Evolutionary conservation across 768 basidiomycete species (phyloP).

Genomic region (Tubosaeta sp.): DNA sequence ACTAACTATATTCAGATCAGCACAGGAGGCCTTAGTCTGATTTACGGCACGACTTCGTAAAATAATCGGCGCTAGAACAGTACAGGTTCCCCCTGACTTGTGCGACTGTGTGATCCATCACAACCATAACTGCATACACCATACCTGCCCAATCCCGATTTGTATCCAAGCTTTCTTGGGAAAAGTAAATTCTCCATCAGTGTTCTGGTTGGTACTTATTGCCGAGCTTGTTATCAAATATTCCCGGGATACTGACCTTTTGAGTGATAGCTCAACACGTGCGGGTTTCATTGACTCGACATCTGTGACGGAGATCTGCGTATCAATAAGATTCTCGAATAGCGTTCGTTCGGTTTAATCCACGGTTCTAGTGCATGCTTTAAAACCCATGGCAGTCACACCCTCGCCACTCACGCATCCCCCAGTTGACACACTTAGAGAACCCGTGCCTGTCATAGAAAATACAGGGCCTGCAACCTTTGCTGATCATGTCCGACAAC

Average conservation of each 20-base stretch:
- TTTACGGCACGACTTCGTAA: background rate
- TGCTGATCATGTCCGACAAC: conserved; percentile 1
- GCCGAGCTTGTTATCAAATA: background rate
- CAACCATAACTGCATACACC: background rate
- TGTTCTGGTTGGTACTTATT: background rate
- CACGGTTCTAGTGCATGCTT: background rate
- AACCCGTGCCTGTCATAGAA: background rate
- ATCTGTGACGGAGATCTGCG: background rate
- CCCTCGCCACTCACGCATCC: background rate
- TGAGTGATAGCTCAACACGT: background rate
- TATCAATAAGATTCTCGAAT: background rate
- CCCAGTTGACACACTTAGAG: background rate
- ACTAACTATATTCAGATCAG: background rate
- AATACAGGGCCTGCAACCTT: background rate
- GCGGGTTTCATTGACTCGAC: background rate
- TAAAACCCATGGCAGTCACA: conserved; percentile 2
- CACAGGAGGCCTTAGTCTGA: background rate
- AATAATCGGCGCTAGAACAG: background rate
- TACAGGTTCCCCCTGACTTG: background rate
- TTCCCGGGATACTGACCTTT: background rate
- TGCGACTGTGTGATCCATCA: background rate
- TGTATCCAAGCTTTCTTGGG: background rate
- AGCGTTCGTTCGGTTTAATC: background rate
- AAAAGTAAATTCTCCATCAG: background rate
- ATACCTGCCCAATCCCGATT: background rate